Conservation (phyloP, 140 eudicot species). For the Senecio squalidus region DNA sequence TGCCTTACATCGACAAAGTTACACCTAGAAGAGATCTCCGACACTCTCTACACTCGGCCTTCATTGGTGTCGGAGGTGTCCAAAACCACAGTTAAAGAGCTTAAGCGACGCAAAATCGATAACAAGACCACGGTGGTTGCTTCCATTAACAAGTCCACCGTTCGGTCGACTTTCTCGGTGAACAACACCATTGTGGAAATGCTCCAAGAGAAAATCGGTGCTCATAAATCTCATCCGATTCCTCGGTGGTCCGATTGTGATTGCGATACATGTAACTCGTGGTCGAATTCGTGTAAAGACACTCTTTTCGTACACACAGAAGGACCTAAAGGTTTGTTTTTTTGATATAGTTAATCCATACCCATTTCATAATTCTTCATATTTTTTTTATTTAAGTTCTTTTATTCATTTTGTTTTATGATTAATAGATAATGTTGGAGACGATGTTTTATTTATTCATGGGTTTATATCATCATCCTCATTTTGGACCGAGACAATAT, state of each 20-base stretch:
- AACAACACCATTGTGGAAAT: conserved; percentile 80
- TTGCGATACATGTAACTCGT: conserved; percentile 67
- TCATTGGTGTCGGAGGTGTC: conserved; percentile 66
- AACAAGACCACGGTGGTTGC: conserved; percentile 9
- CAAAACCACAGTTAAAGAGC: conserved; percentile 46
- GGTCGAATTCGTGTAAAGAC: conserved; percentile 57
- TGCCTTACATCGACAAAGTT: conserved; percentile 52
- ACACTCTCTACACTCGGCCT: conserved; percentile 73
- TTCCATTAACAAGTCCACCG: conserved; percentile 30
- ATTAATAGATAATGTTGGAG: conserved; percentile 48
- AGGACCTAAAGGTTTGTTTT: conserved; percentile 53
- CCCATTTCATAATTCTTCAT: not conserved
- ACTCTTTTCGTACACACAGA: conserved; percentile 53
- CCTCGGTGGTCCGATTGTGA: conserved; percentile 98
- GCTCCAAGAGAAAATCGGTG: conserved; percentile 67
- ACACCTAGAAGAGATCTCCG: conserved; percentile 82
- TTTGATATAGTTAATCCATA: not conserved
- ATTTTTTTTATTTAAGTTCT: not conserved
- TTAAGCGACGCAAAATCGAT: conserved; percentile 37
- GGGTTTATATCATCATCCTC: conserved; percentile 90
- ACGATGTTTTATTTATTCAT: conserved; percentile 78
- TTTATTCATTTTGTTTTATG: not conserved
- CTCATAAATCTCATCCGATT: conserved; percentile 23
- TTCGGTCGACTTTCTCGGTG: conserved; percentile 50
- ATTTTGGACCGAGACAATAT: conserved; percentile 83